Evolutionary conservation across 2,329 filamentous ascomycete species (phyloP), one percentile per base, ranked within the genome.

Genomic region (Xylariaceae sp.): DNA sequence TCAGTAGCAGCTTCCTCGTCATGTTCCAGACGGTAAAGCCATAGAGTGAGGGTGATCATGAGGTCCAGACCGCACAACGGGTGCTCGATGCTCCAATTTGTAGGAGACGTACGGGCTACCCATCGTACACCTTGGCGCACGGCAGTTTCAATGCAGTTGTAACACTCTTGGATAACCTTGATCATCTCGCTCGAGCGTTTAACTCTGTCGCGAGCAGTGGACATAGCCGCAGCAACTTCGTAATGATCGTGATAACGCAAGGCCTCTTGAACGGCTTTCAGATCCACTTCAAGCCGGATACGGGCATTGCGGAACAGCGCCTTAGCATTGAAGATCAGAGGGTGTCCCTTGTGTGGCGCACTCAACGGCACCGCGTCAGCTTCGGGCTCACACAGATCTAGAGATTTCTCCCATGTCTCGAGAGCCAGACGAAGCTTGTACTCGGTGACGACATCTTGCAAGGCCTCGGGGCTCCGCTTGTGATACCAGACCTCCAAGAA

Each of bases 401-500:
- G 79, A 31, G 91, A 96, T 68, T 87, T 94, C 73, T 97, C 89
- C 93, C 93, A 98, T n/a, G 91, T 96, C 70, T 97, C 91, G 40
- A 98, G 74, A 38, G 93, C 93, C 39, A 96, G 80, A 43, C 93
- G 83, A 47, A 98, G 84, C 74, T 96, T 97, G 78, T 95, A 97
- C 69, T 97, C 93, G 3, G 91, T 95, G 34, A 97, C 91, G 30
- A 97, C 90, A 61, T 97, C 91, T 67, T 97, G 93, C 31, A 97
- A 74, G 38, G 91, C 90, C 64, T 97, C 90, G n/a, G 91, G 91
- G 64, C 89, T 96, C 60, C 93, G 87, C 78, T 96, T 96, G 72
- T 97, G 89, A 62, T 95, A 95, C 93, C 93, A 98, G 3, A 97
- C 91, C 65, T 97, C 93, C 37, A 98, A 77, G 74, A 97, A 98